Conservation (phyloP, 495 filamentous ascomycete genomes). For the Schizothecium vesticola region DNA sequence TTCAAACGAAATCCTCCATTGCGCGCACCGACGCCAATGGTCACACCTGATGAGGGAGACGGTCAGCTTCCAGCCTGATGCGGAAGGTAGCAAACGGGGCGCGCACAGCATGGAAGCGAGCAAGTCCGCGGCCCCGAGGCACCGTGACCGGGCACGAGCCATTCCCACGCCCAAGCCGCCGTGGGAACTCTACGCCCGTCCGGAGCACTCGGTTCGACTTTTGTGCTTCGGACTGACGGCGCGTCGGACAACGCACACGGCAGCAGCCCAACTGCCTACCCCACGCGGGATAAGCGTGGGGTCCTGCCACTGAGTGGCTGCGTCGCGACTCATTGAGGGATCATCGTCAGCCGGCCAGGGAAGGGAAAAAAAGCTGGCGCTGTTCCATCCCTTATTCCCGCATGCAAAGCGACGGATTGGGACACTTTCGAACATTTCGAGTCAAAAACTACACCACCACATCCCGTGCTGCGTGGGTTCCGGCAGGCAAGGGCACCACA, state of each 20-base stretch:
- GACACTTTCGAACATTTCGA: not conserved
- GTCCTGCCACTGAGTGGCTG: constrained; percentile 5
- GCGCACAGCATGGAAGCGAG: not conserved
- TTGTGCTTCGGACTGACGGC: not conserved
- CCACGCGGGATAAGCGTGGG: constrained; percentile 10
- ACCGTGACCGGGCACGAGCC: not conserved
- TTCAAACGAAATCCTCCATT: not conserved
- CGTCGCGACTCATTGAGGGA: not conserved
- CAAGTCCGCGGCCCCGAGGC: not conserved
- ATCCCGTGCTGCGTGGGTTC: not conserved
- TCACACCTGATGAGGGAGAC: not conserved
- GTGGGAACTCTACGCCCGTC: not conserved
- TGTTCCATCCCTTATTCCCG: constrained; percentile 12
- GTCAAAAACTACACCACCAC: constrained; percentile 1
- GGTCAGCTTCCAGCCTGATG: not conserved
- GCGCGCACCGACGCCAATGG: not conserved
- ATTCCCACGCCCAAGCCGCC: not conserved
- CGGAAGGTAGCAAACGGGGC: not conserved
- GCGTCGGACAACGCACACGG: not conserved
- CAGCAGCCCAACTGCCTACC: not conserved
- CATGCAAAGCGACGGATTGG: constrained; percentile 17
- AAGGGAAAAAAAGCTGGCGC: not conserved
- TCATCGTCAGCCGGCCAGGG: not conserved
- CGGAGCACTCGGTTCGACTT: not conserved
- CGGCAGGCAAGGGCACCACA: not conserved